Conservation (phyloP, 139 green algal species). For the Asterochloris erici region DNA sequence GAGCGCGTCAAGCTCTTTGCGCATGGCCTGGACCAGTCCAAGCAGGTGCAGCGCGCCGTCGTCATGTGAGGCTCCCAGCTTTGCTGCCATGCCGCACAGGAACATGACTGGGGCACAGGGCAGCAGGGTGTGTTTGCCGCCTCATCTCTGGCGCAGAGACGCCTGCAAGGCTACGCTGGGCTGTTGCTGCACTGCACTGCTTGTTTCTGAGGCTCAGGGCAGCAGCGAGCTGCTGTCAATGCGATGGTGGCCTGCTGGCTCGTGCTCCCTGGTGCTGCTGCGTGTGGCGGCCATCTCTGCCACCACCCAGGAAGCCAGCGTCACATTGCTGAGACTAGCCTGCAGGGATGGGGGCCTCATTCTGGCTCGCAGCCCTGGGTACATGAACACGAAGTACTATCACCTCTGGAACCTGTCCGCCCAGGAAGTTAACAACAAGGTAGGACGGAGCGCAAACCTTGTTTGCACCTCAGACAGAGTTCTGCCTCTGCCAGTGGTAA, state of each 20-base stretch:
- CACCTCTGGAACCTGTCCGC: conserved; percentile 15
- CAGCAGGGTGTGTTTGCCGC: too few relatives aligned
- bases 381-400: conserved; percentile 3
- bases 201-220: too few relatives aligned
- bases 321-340: not conserved
- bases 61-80: conserved; percentile 25
- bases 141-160: not conserved
- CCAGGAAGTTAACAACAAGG: conserved; percentile 25
- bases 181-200: not conserved
- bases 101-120: not conserved
- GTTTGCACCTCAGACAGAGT: too few relatives aligned
- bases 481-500: too few relatives aligned
- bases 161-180: not conserved
- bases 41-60: conserved; percentile 54
- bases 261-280: not conserved
- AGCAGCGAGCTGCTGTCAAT: not conserved
- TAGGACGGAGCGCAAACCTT: not conserved
- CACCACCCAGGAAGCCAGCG: not conserved
- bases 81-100: not conserved
- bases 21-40: conserved; percentile 51
- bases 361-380: conserved; percentile 3
- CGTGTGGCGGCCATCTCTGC: not conserved
- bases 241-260: not conserved
- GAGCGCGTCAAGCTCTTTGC: conserved; percentile 30
- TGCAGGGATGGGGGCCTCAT: conserved; percentile 39